Evolutionary conservation across 306 rosid genomes (phyloP), one percentile per base, ranked within the genome.

Genomic region (Elaeagnus macrophylla): DNA sequence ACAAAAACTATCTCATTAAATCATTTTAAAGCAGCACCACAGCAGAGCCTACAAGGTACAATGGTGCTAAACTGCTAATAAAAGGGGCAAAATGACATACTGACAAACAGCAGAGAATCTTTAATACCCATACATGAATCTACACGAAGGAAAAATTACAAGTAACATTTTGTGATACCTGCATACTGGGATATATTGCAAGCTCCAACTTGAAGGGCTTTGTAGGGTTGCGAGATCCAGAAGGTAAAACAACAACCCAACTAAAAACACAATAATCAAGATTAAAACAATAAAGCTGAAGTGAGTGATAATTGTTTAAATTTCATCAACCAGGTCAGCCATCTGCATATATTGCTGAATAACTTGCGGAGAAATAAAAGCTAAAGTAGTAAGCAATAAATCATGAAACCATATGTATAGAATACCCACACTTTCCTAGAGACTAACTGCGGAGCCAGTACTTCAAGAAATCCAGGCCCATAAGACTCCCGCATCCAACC

Each of bases 201-300:
- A 93, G 96, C 86, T 93, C 96, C 89, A 93, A 71, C 90, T 88
- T 93, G 80, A 45, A 83, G 70, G 99, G 99, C 73, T 42, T 66
- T 13, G 80, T 59, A 50, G 73, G 78, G 38, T 62, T 77, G 14
- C 86, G 88, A 25, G 84, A 71, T 59, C 96, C 94, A 61, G 73
- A 75, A 40, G 99, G 99, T 73, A 84, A 69, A 67, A 93, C 62
- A 54, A 79, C 96, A 68, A 61, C 95, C 99, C 99, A 93, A 74
- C 99, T 93, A 79, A 79, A 71, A 67, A 62, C 49, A 67, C 52
- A 42, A 62, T 71, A 51, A 18, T 19, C 37, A 12, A 70, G 53
- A 47, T 51, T 67, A 52, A 18, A 71, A 43, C 19, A 56, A 42
- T 6, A 37, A 9, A 36, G n/a, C 44, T 18, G 49, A 13, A 51